Percentiles rank a stretch among this genome's conserved stretches.
Conservation (phyloP, 176 grass and related monocot species). For the Leersia perrieri region DNA sequence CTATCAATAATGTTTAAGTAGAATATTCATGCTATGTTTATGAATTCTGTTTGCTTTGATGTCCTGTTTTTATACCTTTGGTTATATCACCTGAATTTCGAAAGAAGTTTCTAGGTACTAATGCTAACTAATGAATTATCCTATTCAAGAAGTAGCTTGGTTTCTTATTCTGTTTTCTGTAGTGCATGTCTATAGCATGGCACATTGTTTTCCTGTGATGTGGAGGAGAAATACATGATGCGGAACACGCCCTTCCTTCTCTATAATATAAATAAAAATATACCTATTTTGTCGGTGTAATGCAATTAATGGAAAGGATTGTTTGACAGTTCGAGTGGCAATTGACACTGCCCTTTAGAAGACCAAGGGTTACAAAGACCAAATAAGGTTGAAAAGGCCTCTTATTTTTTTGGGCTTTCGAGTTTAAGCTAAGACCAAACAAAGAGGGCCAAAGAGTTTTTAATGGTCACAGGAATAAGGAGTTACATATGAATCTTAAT, state of each 20-base stretch:
- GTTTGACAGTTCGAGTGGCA: too few relatives aligned
- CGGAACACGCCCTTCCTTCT: neutral
- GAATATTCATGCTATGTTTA: neutral
- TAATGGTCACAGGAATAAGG: neutral
- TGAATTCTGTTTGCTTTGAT: conserved; percentile 16
- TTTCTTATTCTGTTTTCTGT: neutral
- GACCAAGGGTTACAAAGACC: too few relatives aligned
- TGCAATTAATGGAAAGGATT: too few relatives aligned
- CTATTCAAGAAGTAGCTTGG: neutral
- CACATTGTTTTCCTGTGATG: neutral
- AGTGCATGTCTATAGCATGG: too few relatives aligned
- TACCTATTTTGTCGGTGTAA: neutral
- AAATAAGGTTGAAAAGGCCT: too few relatives aligned
- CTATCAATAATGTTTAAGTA: neutral
- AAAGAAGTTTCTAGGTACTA: neutral
- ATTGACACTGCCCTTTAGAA: too few relatives aligned
- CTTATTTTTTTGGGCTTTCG: too few relatives aligned
- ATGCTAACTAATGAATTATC: neutral
- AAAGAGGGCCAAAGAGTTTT: neutral
- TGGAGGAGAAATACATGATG: neutral
- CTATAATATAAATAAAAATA: conserved; percentile 7
- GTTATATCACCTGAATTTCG: neutral
- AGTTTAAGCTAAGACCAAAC: too few relatives aligned
- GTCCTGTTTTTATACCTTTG: conserved; percentile 14
- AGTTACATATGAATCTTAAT: neutral